phyloP scores from a whole-genome alignment of 208 protist genomes.

The Histomonas meleagridis region DNA sequence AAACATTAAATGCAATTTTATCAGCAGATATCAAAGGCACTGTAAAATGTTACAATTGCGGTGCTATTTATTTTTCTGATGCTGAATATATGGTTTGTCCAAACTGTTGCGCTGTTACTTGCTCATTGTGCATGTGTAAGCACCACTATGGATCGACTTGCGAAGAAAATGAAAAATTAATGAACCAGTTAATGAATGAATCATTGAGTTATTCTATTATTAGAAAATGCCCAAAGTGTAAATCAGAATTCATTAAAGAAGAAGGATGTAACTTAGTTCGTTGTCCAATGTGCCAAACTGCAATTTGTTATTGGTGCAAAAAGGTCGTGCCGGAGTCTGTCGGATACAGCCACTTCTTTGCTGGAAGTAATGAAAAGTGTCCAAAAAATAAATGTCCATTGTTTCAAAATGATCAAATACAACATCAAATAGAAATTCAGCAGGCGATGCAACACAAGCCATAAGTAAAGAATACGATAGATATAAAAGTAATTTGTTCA shows the following conservation, averaged over 20 bases:
- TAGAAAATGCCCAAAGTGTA: conserved; percentile 7
- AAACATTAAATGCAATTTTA: not conserved
- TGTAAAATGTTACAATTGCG: conserved; percentile 9
- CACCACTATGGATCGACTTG: not conserved
- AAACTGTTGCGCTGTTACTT: not conserved
- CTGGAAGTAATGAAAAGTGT: not conserved
- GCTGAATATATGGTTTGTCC: conserved; percentile 9
- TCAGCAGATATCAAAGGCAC: not conserved
- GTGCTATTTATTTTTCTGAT: too few species aligned
- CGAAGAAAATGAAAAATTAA: not conserved
- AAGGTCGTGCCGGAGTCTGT: not conserved
- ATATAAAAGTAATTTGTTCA: too few species aligned
- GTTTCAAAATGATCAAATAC: conserved; percentile 28
- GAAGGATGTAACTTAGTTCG: conserved; percentile 21
- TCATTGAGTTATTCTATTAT: too few species aligned
- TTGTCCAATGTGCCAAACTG: not conserved
- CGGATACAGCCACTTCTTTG: not conserved
- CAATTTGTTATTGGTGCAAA: conserved; percentile 22
- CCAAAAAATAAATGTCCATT: not conserved
- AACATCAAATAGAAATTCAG: too few species aligned
- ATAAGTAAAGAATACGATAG: too few species aligned
- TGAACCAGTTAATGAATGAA: conserved; percentile 9
- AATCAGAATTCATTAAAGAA: conserved; percentile 26
- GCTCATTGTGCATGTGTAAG: not conserved
- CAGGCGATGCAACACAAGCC: too few species aligned